Conservation (phyloP, 345 rosid genomes). For the Clarkia xantiana region DNA sequence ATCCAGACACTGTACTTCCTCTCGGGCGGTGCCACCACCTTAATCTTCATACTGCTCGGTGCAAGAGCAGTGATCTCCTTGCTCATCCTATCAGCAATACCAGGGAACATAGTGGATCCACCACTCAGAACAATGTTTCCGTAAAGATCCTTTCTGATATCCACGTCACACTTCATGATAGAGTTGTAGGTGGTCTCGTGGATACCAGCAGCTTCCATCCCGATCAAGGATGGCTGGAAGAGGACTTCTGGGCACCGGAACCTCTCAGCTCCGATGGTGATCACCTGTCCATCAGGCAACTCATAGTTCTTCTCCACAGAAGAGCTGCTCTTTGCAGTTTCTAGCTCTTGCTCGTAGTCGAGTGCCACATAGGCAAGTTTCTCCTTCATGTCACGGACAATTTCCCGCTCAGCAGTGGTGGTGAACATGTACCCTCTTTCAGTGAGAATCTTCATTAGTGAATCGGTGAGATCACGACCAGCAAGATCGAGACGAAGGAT, state of each 20-base stretch:
- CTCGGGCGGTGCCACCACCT: constrained; percentile 46
- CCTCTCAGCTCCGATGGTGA: constrained; percentile 52
- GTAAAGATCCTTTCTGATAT: constrained; percentile 46
- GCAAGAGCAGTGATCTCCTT: constrained; percentile 48
- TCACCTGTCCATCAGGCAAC: constrained; percentile 44
- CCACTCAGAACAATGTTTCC: constrained; percentile 51
- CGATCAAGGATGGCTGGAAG: constrained; percentile 49
- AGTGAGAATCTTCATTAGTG: constrained; percentile 43
- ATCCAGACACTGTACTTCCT: constrained; percentile 57
- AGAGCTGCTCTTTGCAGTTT: constrained; percentile 42
- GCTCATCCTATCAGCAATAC: constrained; percentile 45
- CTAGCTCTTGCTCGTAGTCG: constrained; percentile 41
- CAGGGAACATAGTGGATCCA: constrained; percentile 46
- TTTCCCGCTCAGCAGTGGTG: constrained; percentile 67
- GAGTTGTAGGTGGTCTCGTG: constrained; percentile 55
- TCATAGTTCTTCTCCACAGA: constrained; percentile 46
- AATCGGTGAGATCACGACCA: constrained; percentile 46
- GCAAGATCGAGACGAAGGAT: constrained; percentile 48
- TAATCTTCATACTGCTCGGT: constrained; percentile 46
- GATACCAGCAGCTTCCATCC: constrained; percentile 57
- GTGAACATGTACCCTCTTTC: constrained; percentile 52
- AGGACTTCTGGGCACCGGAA: constrained; percentile 58
- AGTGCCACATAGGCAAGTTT: constrained; percentile 45
- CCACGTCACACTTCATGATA: constrained; percentile 50
- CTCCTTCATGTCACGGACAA: constrained; percentile 78